A percentile compares a stretch with the other conserved stretches of the same genome.
phyloP scores from a whole-genome alignment of 2,329 filamentous ascomycete species.

The Trichoderma sp. region DNA sequence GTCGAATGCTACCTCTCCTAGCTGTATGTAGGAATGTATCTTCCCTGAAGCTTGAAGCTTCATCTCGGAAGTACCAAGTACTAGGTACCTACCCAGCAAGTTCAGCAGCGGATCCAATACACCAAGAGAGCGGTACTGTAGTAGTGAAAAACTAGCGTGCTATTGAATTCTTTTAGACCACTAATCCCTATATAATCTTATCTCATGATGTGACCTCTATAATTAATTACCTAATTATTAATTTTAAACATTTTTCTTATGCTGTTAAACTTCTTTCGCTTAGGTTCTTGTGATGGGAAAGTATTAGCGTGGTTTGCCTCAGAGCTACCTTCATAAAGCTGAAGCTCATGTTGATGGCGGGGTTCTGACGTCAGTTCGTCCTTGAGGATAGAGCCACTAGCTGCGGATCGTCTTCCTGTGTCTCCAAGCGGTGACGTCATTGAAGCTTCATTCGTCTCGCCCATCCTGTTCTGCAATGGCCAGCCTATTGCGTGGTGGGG shows the following conservation, averaged over 20 bases:
- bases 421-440: slow-evolving; percentile 9
- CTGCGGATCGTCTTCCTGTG: slow-evolving; percentile 8
- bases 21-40: neutral
- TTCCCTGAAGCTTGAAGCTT: neutral
- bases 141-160: neutral
- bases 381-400: neutral
- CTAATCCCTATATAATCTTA: neutral
- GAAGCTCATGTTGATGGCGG: neutral
- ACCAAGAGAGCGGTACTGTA: too few species aligned
- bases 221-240: slow-evolving; percentile 1
- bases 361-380: neutral
- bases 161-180: neutral
- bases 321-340: neutral
- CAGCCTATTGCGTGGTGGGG: slow-evolving; percentile 33
- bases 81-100: neutral
- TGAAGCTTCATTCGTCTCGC: neutral
- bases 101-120: neutral
- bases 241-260: slow-evolving; percentile 18
- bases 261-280: slow-evolving; percentile 16
- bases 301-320: neutral
- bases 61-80: neutral
- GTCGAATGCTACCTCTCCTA: neutral
- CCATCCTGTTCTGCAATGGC: slow-evolving; percentile 31
- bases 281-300: neutral
- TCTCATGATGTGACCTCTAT: neutral